Conservation (phyloP, 306 rosid genomes). For the Dicorynia guianensis region DNA sequence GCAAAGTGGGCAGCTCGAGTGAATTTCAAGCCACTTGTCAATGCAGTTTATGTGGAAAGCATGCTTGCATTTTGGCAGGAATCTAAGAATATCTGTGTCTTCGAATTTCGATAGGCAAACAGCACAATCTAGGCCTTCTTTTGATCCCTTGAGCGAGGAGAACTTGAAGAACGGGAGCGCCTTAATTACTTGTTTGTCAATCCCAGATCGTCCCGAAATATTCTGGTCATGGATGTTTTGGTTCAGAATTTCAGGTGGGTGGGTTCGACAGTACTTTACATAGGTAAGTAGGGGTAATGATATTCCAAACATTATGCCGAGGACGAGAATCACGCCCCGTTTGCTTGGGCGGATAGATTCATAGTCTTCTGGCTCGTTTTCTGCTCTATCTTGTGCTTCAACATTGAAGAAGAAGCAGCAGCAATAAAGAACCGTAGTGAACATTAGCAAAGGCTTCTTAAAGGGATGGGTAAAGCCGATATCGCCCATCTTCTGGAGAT, state of each 20-base stretch:
- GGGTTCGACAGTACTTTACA: slow-evolving; percentile 50
- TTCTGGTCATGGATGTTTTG: not conserved
- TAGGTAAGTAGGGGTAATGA: slow-evolving; percentile 54
- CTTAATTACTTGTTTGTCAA: slow-evolving; percentile 60
- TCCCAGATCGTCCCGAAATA: slow-evolving; percentile 39
- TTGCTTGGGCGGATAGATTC: slow-evolving; percentile 49
- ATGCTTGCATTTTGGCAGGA: slow-evolving; percentile 67
- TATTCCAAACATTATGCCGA: slow-evolving; percentile 42
- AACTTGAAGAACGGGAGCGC: slow-evolving; percentile 70
- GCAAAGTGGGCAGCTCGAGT: slow-evolving; percentile 69
- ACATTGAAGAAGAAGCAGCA: not conserved
- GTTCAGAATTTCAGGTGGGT: slow-evolving; percentile 22
- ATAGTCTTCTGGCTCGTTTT: not conserved
- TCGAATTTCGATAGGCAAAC: slow-evolving; percentile 64
- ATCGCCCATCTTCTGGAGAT: not conserved
- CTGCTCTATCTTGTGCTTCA: not conserved
- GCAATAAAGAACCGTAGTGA: not conserved
- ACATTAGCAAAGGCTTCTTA: not conserved
- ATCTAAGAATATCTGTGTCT: slow-evolving; percentile 57
- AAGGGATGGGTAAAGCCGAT: not conserved
- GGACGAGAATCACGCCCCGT: slow-evolving; percentile 45
- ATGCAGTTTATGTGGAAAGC: slow-evolving; percentile 66
- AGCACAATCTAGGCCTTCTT: slow-evolving; percentile 55
- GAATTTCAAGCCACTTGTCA: slow-evolving; percentile 67
- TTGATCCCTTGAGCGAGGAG: slow-evolving; percentile 41